phyloP scores from a whole-genome alignment of 2,329 filamentous ascomycete genomes.

The Curvularia eragrostidis region DNA sequence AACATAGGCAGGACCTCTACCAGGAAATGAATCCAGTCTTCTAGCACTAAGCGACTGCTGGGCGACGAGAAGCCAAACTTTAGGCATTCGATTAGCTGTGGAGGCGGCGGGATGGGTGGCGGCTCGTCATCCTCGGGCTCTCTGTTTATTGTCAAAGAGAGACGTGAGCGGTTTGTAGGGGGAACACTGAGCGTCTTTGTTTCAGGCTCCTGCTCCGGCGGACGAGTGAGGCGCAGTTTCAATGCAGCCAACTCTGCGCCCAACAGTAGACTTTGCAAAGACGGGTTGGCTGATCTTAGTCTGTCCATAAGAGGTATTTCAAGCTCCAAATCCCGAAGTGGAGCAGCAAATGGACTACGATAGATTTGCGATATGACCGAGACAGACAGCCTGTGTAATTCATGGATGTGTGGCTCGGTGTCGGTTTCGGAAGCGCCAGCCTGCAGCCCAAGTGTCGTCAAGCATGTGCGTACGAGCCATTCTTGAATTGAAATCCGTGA shows the following conservation, averaged over 20 bases:
- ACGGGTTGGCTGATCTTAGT: conserved; percentile 64
- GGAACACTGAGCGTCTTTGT: conserved; percentile 25
- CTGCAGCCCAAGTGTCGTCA: conserved; percentile 65
- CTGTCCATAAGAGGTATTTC: conserved; percentile 74
- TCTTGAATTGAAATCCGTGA: conserved; percentile 65
- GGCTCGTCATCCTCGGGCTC: conserved; percentile 43
- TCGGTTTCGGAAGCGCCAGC: conserved; percentile 39
- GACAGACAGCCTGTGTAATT: conserved; percentile 74
- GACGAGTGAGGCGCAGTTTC: conserved; percentile 60
- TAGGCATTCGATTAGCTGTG: conserved; percentile 81
- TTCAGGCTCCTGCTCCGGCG: conserved; percentile 31
- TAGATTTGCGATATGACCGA: conserved; percentile 70
- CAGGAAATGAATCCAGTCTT: conserved; percentile 90
- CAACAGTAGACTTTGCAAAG: conserved; percentile 77
- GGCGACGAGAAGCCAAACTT: conserved; percentile 79
- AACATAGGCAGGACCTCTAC: conserved; percentile 85
- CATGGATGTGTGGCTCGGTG: conserved; percentile 59
- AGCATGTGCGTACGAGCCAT: conserved; percentile 70
- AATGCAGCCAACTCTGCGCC: conserved; percentile 79
- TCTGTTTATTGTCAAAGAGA: conserved; percentile 41
- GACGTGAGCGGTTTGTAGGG: conserved; percentile 36
- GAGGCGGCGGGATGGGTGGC: conserved; percentile 61
- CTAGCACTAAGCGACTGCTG: conserved; percentile 77
- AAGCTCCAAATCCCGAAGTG: conserved; percentile 68
- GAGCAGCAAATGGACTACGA: conserved; percentile 65